Evolutionary conservation across 2,329 filamentous ascomycete genomes (phyloP), one percentile per base, ranked within the genome.

Genomic region (Chrysoporthe deuterocubensis): DNA sequence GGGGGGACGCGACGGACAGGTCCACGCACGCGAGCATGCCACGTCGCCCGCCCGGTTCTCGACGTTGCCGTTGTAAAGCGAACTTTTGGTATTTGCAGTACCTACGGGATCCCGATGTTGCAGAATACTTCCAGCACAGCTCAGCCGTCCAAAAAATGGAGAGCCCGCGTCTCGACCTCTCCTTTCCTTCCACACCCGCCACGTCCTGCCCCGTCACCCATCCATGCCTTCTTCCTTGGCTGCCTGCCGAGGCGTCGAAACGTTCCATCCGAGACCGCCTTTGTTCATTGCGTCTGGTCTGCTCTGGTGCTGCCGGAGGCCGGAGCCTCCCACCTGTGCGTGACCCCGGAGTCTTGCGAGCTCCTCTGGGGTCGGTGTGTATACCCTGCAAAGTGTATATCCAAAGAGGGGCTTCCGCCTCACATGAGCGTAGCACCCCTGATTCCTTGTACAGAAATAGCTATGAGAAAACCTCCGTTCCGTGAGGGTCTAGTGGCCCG

Each of bases 11-110:
- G 3, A 9, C n/a, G 54, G 34, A 40, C 18, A 16, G 54, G 34
- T 32, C 50, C 50, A 54, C 50, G 50, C 50, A 54, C 50, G 50
- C 21, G 21, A 54, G 50, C 26, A 54, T 57, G 54, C 54, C 54
- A 57, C 54, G 54, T 57, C 16, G 54, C 54, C n/a, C 34, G 9
- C 9, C 18, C 26, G 26, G 26, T 40, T 34, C 40, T 9, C 14
- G 40, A 34, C 18, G 18, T 57, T 57, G 14, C 18, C 21, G 40
- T 57, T 57, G 40, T 34, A 57, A 40, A 40, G 54, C 54, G 9
- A 40, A 9, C 37, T 40, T 9, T 40, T 40, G 9, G 6, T 40
- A 57, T 57, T 18, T 57, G 54, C 54, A 40, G 54, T 57, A 57
- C 34, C 32, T 34, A 57, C 26, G 26, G 26, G 26, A 57, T 57